Evolutionary conservation across 1,284 basidiomycete species (phyloP), one percentile per base, ranked within the genome.

Genomic region (Mycena sp.): DNA sequence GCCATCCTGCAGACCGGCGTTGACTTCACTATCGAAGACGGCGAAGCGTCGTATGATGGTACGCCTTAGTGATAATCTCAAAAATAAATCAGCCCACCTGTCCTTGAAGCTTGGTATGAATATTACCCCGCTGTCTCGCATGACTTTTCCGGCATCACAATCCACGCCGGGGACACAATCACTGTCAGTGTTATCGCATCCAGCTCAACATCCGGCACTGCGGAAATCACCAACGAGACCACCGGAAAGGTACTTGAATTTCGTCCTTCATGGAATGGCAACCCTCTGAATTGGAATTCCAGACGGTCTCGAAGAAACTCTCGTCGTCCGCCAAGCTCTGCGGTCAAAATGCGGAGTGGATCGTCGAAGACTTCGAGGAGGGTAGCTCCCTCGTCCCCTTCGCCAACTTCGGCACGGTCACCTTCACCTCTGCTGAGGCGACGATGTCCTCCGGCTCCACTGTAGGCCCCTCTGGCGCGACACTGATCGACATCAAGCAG

Each of bases 321-420:
- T 71, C 71, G 38, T 75, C 74, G 45, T 63, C 72, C 50, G 68
- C 70, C 40, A 60, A 72, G 32, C 75, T 80, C 41, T 78, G 77
- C 72, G 64, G 76, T 67, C 58, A 76, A 66, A 73, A 77, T 57
- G 75, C 73, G 2, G 74, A 77, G 63, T 76, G 76, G 76, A 77
- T 77, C 50, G 74, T 80, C 38, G 78, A 80, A 71, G 79, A 80
- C 73, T 80, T 73, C 67, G 72, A 73, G 64, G 67, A 72, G 59
- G 65, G 65, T 64, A 67, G 55, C 65, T 65, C 64, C 4, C 76
- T 77, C 53, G 79, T 79, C 21, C 73, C 75, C n/a, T 75, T 80
- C 63, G 76, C 77, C 48, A 74, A 79, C 74, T 80, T 77, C 52
- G 76, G 77, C 64, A 74, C 74, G 28, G 74, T 79, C 66, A 73